phyloP scores from a whole-genome alignment of 2,329 filamentous ascomycete genomes.

The Aspergillus terreus region DNA sequence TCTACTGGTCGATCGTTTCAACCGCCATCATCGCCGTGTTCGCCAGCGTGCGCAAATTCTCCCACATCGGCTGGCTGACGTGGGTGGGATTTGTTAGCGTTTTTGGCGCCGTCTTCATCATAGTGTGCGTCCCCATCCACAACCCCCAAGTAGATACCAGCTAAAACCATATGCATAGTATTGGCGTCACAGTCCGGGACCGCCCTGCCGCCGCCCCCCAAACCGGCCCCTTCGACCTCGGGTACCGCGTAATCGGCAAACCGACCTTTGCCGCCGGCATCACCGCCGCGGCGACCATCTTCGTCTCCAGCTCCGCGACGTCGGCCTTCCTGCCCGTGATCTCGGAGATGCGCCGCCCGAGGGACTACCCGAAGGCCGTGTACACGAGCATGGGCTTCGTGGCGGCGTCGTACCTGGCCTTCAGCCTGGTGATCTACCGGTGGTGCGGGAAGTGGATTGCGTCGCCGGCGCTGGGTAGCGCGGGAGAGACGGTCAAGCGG shows the following conservation, averaged over 20 bases:
- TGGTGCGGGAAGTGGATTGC: slow-evolving; percentile 63
- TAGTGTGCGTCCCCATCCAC: slow-evolving; percentile 36
- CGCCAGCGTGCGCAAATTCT: slow-evolving; percentile 56
- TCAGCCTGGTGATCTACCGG: slow-evolving; percentile 58
- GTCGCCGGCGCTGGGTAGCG: slow-evolving; percentile 59
- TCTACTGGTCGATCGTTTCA: slow-evolving; percentile 55
- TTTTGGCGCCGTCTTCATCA: slow-evolving; percentile 56
- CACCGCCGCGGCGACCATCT: slow-evolving; percentile 56
- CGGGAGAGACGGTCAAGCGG: slow-evolving; percentile 58
- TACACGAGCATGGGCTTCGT: slow-evolving; percentile 58
- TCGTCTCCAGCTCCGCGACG: slow-evolving; percentile 57
- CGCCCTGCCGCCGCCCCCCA: slow-evolving; percentile 60
- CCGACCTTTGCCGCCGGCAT: slow-evolving; percentile 59
- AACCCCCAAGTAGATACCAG: neutral
- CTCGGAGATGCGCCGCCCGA: slow-evolving; percentile 59
- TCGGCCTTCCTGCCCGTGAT: slow-evolving; percentile 63
- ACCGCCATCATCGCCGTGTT: slow-evolving; percentile 46
- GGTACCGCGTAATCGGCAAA: slow-evolving; percentile 54
- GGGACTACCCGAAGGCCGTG: slow-evolving; percentile 59
- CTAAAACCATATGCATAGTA: slow-evolving; percentile 6
- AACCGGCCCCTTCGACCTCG: slow-evolving; percentile 57
- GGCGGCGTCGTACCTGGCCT: slow-evolving; percentile 55
- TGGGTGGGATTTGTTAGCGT: slow-evolving; percentile 59
- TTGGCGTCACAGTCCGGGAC: slow-evolving; percentile 56
- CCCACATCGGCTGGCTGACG: slow-evolving; percentile 60